Evolutionary conservation across 768 basidiomycete genomes (phyloP).

Genomic region (Termitomyces sp.): DNA sequence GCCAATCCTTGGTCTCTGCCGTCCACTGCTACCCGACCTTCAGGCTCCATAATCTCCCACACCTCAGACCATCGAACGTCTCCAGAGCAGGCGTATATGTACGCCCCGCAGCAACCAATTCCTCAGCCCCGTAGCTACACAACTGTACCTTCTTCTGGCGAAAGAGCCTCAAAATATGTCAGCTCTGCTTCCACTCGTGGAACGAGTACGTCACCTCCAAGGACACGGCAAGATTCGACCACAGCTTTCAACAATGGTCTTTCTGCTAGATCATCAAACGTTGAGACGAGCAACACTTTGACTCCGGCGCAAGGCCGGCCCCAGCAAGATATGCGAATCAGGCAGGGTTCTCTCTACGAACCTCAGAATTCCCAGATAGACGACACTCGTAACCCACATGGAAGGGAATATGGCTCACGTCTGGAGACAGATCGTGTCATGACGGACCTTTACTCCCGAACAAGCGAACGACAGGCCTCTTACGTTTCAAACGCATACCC

Average conservation of each 20-base stretch:
- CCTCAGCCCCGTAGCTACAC: neutral
- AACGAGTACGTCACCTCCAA: neutral
- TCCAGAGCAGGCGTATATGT: constrained; percentile 1
- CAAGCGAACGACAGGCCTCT: neutral
- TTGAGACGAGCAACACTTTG: neutral
- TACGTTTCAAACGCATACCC: neutral
- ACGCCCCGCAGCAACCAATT: neutral
- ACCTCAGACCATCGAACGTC: neutral
- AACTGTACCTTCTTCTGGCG: neutral
- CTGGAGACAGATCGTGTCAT: neutral
- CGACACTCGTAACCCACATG: neutral
- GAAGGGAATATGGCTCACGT: neutral
- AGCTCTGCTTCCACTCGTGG: neutral
- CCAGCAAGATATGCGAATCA: neutral
- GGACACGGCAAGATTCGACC: constrained; percentile 4
- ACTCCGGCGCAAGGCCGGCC: neutral
- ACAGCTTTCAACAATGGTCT: neutral
- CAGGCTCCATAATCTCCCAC: neutral
- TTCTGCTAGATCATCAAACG: neutral
- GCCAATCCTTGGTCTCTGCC: neutral
- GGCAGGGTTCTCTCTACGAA: neutral
- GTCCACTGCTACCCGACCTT: neutral
- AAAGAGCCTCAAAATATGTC: neutral
- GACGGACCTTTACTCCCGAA: neutral
- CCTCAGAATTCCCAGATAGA: neutral